Conservation (phyloP, 306 rosid genomes). For the Carpinus fangiana region DNA sequence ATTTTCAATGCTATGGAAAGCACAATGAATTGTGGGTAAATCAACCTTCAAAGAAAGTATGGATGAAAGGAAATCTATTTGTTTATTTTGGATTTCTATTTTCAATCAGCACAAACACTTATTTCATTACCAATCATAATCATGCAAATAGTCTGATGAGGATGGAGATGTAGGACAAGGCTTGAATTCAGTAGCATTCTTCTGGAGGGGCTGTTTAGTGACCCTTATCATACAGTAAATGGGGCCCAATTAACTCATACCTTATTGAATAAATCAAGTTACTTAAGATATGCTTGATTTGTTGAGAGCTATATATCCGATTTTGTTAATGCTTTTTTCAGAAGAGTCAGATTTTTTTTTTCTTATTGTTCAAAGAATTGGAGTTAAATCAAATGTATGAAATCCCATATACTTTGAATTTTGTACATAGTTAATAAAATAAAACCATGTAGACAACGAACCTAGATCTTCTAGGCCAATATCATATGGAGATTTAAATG, state of each 20-base stretch:
- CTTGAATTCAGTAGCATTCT: background rate
- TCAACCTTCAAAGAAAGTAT: too few relatives aligned
- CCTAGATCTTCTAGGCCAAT: background rate
- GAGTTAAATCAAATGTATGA: background rate
- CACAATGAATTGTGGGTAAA: too few relatives aligned
- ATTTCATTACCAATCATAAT: background rate
- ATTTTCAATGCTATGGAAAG: too few relatives aligned
- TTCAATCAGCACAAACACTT: background rate
- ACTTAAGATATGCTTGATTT: background rate
- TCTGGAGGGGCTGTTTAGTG: background rate
- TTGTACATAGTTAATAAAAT: background rate
- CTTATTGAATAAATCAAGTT: background rate
- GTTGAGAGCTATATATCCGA: background rate
- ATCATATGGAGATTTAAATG: background rate
- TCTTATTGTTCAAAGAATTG: background rate
- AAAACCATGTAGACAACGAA: background rate
- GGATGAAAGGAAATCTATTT: too few relatives aligned
- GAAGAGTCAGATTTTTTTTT: background rate
- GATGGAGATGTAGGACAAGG: background rate
- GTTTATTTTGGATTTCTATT: too few relatives aligned
- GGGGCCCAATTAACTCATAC: background rate
- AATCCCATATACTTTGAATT: background rate
- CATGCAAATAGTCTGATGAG: background rate
- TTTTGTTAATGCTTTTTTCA: background rate
- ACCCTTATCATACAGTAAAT: too few relatives aligned